Percentiles rank a stretch among this genome's conserved stretches.
These are phyloP conservation scores for Mortierella hygrophila DNA, from an alignment of 192 early-diverging fungal species.

Conservation along the genomic window DNA sequence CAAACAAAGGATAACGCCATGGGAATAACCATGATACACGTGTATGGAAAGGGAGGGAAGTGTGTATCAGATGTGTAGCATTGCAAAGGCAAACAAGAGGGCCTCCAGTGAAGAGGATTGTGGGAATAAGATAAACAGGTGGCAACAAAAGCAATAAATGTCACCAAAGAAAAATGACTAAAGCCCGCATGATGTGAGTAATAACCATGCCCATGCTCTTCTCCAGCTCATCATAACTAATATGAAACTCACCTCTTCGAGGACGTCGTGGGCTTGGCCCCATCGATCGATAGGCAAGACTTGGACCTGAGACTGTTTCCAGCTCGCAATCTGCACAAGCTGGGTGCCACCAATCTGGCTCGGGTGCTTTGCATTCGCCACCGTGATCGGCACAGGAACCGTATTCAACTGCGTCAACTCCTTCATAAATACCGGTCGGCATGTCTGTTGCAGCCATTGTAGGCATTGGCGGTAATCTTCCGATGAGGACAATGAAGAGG, in stretches of 20 bases:
- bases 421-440: conserved; percentile 42
- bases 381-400: conserved; percentile 40
- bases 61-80: not conserved
- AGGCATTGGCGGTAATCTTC: conserved; percentile 37
- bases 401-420: conserved; percentile 28
- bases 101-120: not conserved
- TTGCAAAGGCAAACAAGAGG: not conserved
- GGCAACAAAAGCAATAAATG: not conserved
- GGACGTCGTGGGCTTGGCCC: conserved; percentile 43
- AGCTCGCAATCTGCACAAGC: conserved; percentile 39
- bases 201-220: not conserved
- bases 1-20: conserved; percentile 20
- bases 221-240: not conserved
- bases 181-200: not conserved
- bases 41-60: not conserved
- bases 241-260: conserved; percentile 34
- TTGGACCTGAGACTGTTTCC: conserved; percentile 39
- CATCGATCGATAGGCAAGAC: conserved; percentile 48
- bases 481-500: not conserved
- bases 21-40: conserved; percentile 6
- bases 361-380: conserved; percentile 34
- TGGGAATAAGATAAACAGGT: not conserved
- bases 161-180: not conserved
- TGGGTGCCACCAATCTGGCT: conserved; percentile 43
- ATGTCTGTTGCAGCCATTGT: conserved; percentile 48